Evolutionary conservation across 805 yeast species (phyloP).

Genomic region (Citeromyces matritensis): DNA sequence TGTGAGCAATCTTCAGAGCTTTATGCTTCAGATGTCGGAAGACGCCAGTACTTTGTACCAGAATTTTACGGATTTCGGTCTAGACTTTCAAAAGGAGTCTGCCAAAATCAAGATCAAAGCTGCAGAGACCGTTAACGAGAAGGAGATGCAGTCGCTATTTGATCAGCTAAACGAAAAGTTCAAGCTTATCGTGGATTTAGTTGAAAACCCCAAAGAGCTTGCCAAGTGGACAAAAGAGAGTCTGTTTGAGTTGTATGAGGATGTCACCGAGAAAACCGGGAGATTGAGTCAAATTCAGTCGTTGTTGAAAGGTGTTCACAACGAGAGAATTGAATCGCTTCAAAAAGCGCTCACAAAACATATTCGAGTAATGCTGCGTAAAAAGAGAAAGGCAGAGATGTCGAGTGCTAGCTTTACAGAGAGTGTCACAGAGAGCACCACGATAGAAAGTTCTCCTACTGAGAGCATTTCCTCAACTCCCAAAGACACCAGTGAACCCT

Average conservation of each 20-base stretch:
- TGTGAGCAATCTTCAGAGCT: constrained; percentile 24
- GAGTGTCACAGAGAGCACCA: not conserved
- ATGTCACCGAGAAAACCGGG: constrained; percentile 6
- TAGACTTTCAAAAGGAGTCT: constrained; percentile 39
- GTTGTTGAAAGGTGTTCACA: constrained; percentile 11
- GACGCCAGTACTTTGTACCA: constrained; percentile 25
- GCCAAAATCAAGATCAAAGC: constrained; percentile 20
- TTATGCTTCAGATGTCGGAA: constrained; percentile 26
- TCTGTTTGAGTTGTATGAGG: constrained; percentile 11
- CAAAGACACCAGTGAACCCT: not conserved
- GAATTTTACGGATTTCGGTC: constrained; percentile 24
- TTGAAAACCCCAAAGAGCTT: constrained; percentile 7
- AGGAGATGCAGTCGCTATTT: constrained; percentile 12
- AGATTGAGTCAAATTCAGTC: constrained; percentile 6
- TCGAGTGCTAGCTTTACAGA: not conserved
- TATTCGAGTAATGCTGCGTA: constrained; percentile 3
- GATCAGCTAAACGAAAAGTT: constrained; percentile 12
- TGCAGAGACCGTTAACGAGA: constrained; percentile 10
- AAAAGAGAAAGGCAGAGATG: constrained; percentile 6
- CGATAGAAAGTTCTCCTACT: not conserved
- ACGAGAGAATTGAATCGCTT: constrained; percentile 11
- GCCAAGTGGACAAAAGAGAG: constrained; percentile 7
- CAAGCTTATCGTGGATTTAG: constrained; percentile 12
- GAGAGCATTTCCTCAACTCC: not conserved
- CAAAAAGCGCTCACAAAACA: constrained; percentile 7